Conservation (phyloP, 495 filamentous ascomycete genomes). For the Annulohypoxylon nitens region DNA sequence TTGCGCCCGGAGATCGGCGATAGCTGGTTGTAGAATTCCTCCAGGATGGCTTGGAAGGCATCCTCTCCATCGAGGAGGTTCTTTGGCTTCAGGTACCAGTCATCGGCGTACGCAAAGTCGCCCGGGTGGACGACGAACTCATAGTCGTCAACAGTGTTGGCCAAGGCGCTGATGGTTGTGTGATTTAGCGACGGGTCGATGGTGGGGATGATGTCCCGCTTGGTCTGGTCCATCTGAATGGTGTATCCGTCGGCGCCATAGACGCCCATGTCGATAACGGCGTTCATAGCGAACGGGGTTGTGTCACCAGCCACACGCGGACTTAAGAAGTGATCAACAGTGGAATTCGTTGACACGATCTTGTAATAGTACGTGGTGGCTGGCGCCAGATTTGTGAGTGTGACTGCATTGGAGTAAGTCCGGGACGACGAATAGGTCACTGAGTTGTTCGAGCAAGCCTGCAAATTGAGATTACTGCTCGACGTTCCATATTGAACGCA, state of each 20-base stretch:
- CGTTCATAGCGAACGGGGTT: conserved; percentile 57
- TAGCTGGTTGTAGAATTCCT: conserved; percentile 60
- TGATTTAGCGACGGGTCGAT: conserved; percentile 71
- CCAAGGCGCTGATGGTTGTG: conserved; percentile 70
- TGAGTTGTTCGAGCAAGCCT: conserved; percentile 54
- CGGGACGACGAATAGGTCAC: conserved; percentile 57
- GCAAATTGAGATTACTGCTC: conserved; percentile 42
- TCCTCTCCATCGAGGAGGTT: conserved; percentile 59
- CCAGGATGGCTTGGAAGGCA: conserved; percentile 60
- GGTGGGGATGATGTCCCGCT: conserved; percentile 65
- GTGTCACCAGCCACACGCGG: conserved; percentile 62
- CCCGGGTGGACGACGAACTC: conserved; percentile 71
- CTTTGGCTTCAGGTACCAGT: conserved; percentile 58
- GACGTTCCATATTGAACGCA: conserved; percentile 63
- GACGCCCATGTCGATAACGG: conserved; percentile 62
- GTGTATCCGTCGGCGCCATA: conserved; percentile 71
- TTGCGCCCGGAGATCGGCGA: conserved; percentile 60
- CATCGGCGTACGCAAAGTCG: conserved; percentile 64
- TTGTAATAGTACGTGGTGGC: conserved; percentile 64
- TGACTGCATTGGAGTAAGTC: conserved; percentile 58
- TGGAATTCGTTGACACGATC: conserved; percentile 69
- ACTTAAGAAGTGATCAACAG: conserved; percentile 67
- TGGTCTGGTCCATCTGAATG: conserved; percentile 60
- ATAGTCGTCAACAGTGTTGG: conserved; percentile 67
- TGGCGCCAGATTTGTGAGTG: conserved; percentile 50